Evolutionary conservation across 1,284 basidiomycete species (phyloP), one percentile per base, ranked within the genome.

Genomic region (Ganoderma sinense): DNA sequence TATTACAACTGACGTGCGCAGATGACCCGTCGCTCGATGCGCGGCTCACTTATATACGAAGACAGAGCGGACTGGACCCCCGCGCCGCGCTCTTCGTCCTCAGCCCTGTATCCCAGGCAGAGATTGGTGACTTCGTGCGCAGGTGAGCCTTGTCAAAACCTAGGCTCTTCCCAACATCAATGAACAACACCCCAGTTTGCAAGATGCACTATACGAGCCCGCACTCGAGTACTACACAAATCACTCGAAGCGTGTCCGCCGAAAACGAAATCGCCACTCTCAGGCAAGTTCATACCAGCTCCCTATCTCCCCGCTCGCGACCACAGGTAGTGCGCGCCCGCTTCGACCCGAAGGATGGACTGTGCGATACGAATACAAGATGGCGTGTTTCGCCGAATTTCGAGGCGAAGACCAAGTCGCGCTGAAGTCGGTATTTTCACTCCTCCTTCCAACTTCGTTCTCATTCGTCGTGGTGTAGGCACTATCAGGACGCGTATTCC

Each of bases 351-450:
- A 96, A 80, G 97, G 97, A 0, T 99, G 97, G 97, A 94, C 91
- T 0, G 95, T 97, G n/a, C 86, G 97, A 26, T 97, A 97, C 77
- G 96, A 98, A 79, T 99, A 96, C 85, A 99, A 99, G 83, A 93
- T 97, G 85, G 97, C 93, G 0, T 94, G 94, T 73, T 98, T 99
- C 80, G 96, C 97, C 0, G 97, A 99, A 81, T 94, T 98, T 75
- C 84, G 96, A 66, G 91, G 94, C 23, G 97, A 99, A 78, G 89
- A 94, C 71, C 95, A 97, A 75, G 91, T 95, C 6, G 95, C 96
- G 1, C 84, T 96, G 71, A 95, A 95, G 91, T 94, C 73, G 67
- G 87, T 80, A 68, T 65, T 53, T 64, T 73, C 79, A 4, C 63
- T 71, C 68, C 75, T 63, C 29, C 66, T 39, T 11, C 36, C 6